Evolutionary conservation across 768 basidiomycete species (phyloP).

Genomic region (Lentinus brumalis): DNA sequence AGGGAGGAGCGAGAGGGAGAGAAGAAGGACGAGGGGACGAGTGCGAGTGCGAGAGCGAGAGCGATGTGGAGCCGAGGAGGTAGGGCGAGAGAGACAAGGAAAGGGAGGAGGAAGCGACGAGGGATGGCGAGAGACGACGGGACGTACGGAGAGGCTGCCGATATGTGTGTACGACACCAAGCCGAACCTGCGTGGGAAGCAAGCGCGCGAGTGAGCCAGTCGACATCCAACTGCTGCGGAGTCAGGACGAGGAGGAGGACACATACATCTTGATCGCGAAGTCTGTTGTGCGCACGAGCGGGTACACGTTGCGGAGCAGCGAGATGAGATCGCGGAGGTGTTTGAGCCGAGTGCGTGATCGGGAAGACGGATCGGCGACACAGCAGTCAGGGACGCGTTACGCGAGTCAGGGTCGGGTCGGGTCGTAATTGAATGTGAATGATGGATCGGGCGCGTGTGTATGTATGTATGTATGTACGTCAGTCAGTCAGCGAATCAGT

Average conservation of each 20-base stretch:
- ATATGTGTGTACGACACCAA: background rate
- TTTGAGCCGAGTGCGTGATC: background rate
- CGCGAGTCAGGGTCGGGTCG: too few species aligned
- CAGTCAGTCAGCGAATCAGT: background rate
- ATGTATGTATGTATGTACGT: background rate
- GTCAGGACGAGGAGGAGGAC: background rate
- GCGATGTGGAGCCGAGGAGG: too few species aligned
- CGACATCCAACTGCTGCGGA: too few species aligned
- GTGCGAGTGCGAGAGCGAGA: too few species aligned
- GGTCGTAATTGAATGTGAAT: too few species aligned
- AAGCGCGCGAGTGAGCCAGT: too few species aligned
- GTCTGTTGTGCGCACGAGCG: background rate
- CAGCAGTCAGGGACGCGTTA: background rate
- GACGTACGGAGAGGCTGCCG: background rate
- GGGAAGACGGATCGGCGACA: background rate
- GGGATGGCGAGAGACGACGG: background rate
- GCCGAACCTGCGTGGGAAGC: background rate
- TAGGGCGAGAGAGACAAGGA: background rate
- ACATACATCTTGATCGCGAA: constrained; percentile 12
- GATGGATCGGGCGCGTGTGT: too few species aligned
- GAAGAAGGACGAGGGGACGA: too few species aligned
- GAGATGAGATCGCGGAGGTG: background rate
- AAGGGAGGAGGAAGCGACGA: background rate
- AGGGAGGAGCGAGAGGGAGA: too few species aligned
- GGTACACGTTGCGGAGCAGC: too few species aligned